Evolutionary conservation across 768 basidiomycete species (phyloP).

Genomic region (Mycena rosella): DNA sequence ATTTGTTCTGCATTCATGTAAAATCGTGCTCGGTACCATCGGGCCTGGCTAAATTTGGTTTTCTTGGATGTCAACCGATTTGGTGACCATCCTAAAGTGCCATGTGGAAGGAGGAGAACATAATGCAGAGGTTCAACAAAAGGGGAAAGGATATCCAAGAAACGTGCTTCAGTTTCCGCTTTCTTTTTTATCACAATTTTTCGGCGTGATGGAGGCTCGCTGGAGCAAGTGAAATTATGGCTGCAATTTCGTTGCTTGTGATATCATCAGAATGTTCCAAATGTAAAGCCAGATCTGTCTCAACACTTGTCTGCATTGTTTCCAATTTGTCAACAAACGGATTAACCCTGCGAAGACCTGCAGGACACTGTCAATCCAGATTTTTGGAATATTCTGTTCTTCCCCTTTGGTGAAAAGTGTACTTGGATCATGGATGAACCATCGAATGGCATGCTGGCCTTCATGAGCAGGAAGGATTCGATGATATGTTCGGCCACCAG

Average conservation of each 20-base stretch:
- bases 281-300: background rate
- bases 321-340: background rate
- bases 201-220: constrained; percentile 4
- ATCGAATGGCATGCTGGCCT: constrained; percentile 11
- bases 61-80: background rate
- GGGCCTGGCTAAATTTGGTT: constrained; percentile 7
- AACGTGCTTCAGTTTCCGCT: background rate
- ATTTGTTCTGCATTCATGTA: constrained; percentile 17
- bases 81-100: constrained; percentile 9
- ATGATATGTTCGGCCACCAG: constrained; percentile 1
- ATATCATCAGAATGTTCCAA: constrained; percentile 3
- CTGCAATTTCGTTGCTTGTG: constrained; percentile 12
- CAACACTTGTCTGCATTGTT: background rate
- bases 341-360: background rate
- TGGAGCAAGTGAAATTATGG: constrained; percentile 11
- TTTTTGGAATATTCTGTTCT: background rate
- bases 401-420: background rate
- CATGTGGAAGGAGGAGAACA: constrained; percentile 4
- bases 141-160: constrained; percentile 3
- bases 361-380: background rate
- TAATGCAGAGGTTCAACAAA: constrained; percentile 16
- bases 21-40: constrained; percentile 10
- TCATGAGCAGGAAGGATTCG: constrained; percentile 1
- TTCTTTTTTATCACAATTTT: constrained; percentile 1
- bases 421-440: constrained; percentile 16